Conservation (phyloP, 805 yeast genomes). For the Wickerhamiella kurtzmanii region DNA sequence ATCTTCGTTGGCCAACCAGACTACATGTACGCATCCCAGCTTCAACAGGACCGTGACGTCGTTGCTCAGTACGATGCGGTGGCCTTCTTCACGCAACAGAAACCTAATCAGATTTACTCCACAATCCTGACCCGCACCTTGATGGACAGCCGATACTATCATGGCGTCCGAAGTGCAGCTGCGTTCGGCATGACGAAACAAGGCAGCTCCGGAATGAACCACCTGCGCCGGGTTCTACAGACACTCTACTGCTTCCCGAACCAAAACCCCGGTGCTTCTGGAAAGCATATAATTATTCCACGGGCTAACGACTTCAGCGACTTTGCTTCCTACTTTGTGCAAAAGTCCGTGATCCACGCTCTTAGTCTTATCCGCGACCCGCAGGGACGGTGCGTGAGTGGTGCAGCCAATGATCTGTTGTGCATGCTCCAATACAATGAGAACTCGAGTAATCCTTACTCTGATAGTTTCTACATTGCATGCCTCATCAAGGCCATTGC, state of each 20-base stretch:
- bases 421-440: slow-evolving; percentile 73
- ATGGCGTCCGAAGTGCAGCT: slow-evolving; percentile 81
- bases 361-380: slow-evolving; percentile 49
- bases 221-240: slow-evolving; percentile 57
- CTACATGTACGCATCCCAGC: slow-evolving; percentile 85
- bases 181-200: slow-evolving; percentile 58
- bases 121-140: slow-evolving; percentile 66
- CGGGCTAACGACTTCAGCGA: slow-evolving; percentile 68
- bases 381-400: slow-evolving; percentile 46
- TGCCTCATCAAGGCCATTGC: slow-evolving; percentile 45
- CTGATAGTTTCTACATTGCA: slow-evolving; percentile 56
- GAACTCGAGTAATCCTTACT: slow-evolving; percentile 61
- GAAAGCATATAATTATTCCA: slow-evolving; percentile 37
- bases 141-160: slow-evolving; percentile 72
- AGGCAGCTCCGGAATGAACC: slow-evolving; percentile 55
- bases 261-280: slow-evolving; percentile 29
- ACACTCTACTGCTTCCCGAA: slow-evolving; percentile 50
- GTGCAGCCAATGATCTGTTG: slow-evolving; percentile 48
- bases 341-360: slow-evolving; percentile 51
- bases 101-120: slow-evolving; percentile 57
- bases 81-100: slow-evolving; percentile 51
- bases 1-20: slow-evolving; percentile 78
- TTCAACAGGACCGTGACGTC: slow-evolving; percentile 89
- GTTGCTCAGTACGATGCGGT: slow-evolving; percentile 89
- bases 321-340: slow-evolving; percentile 53